Evolutionary conservation across 371 early-diverging fungal species (phyloP).

Genomic region (Lichtheimia corymbifera): DNA sequence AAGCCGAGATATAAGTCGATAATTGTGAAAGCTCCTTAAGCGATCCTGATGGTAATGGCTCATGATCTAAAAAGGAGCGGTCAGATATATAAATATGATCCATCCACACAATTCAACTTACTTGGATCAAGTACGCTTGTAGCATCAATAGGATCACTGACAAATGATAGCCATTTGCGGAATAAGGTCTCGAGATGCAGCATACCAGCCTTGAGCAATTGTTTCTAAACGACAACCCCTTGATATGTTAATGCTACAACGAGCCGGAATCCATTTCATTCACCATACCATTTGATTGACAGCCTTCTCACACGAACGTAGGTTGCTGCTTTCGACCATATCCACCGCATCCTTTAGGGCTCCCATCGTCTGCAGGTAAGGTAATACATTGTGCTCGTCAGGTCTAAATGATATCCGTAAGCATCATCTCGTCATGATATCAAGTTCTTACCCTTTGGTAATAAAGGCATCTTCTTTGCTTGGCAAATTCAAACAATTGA

Average conservation of each 20-base stretch:
- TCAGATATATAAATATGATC: conserved; percentile 5
- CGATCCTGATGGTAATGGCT: conserved; percentile 19
- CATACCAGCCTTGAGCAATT: conserved; percentile 57
- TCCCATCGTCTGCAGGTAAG: conserved; percentile 57
- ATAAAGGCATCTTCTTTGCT: conserved; percentile 74
- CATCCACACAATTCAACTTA: conserved; percentile 15
- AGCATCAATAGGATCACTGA: conserved; percentile 54
- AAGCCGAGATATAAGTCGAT: conserved; percentile 64
- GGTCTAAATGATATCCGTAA: conserved; percentile 28
- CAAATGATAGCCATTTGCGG: conserved; percentile 50
- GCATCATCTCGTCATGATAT: not conserved
- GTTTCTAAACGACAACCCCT: conserved; percentile 40
- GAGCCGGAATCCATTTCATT: not conserved
- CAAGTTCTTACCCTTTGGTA: conserved; percentile 43
- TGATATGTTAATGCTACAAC: not conserved
- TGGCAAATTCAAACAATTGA: conserved; percentile 78
- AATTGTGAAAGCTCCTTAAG: conserved; percentile 60
- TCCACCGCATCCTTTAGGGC: conserved; percentile 60
- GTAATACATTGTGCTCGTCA: conserved; percentile 51
- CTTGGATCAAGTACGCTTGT: conserved; percentile 35
- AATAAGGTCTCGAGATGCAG: conserved; percentile 58
- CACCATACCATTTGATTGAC: conserved; percentile 51
- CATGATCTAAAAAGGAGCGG: not conserved
- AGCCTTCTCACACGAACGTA: conserved; percentile 56
- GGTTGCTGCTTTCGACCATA: conserved; percentile 50